Evolutionary conservation across 2,329 filamentous ascomycete genomes (phyloP), one percentile per base, ranked within the genome.

Genomic region (Cordyceps tenuipes): DNA sequence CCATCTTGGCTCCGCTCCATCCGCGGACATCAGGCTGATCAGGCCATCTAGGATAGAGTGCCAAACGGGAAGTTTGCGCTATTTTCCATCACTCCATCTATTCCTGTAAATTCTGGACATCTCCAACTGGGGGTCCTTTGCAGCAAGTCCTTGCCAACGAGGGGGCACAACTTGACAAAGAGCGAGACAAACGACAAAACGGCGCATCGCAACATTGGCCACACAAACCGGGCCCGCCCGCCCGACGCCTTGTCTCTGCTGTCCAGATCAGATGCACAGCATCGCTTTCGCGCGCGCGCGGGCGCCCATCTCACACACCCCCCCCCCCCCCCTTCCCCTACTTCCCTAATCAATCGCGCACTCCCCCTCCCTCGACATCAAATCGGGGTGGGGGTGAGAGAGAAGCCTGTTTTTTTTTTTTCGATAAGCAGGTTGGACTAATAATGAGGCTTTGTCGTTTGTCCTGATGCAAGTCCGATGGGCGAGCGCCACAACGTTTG

Each of bases 191-290:
- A 23, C 2, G 4, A 23, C 23, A 23, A 23, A 23, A 23, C 34
- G 12, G 3, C 34, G 34, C 12, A 36, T 12, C 12, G 34, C 34
- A 36, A 23, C 23, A 23, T 23, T 4, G 2, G 13, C 13, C 34
- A 10, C 34, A 36, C 10, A 36, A 36, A 23, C 23, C 34, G 34
- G 34, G 34, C 4, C 23, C 23, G 47, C 26, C 47, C 26, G 29
- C 23, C 26, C 15, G 26, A 26, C 15, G 47, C 21, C 46, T 2
- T 23, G 36, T 17, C 47, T 50, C n/a, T 31, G 26, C 47, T 26
- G n/a, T 26, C 47, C 29, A 47, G 53, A 56, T 56, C 43, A 56
- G 53, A 56, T 56, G 53, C 53, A 56, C 36, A 10, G 43, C 43
- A 56, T 56, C 53, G 43, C 53, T 56, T 56, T 56, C 43, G 29